Base-by-base conservation (phyloP, 192 early-diverging fungal species). In the Backusella parvicylindrica region DNA sequence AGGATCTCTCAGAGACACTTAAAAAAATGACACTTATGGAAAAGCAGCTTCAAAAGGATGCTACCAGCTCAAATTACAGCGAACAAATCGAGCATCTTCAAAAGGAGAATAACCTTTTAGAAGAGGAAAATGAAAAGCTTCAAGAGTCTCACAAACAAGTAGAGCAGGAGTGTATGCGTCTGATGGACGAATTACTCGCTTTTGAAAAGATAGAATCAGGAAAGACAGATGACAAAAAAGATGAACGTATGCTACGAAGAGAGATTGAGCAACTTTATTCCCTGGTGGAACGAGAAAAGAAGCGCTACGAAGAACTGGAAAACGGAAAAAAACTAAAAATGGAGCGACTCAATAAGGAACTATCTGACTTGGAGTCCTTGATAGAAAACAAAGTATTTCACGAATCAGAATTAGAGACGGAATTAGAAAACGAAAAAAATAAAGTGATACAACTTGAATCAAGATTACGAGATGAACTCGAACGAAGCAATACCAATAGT, bases 381-480 rank as follows among this genome's bases (percentile, higher is more conserved):
- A 84, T 93, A 28, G 93, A 94, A 64, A 89, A 89, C 80, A 92
- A 90, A 73, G 87, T 91, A 30, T 94, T 94, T 79, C 79, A 84
- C 43, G 91, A 94, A 50, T 80, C 84, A 0, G 92, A 93, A 67
- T 78, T 91, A 1, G 91, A 89, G 66, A 85, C 89, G 30, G 75
- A 80, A 8, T 72, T 89, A 12, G 79, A 88, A 50, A 23, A 67
- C 15, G 86, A 89, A 72, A 81, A 77, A 60, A 79, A 79, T 43
- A 74, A 77, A 33, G 79, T 83, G 7, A 80, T 78, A 35, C 77
- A 74, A 13, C 77, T 88, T 11, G 79, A 83, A 66, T 75, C 75
- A 21, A 84, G 85, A 70, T 79, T 94, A 15, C n/a, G 30, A n/a
- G 66, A 36, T 26, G 30, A 56, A 21, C n/a, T 32, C 3, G 68